phyloP scores from a whole-genome alignment of 352 stramenopile genomes.

The Globisporangium perplexum region DNA sequence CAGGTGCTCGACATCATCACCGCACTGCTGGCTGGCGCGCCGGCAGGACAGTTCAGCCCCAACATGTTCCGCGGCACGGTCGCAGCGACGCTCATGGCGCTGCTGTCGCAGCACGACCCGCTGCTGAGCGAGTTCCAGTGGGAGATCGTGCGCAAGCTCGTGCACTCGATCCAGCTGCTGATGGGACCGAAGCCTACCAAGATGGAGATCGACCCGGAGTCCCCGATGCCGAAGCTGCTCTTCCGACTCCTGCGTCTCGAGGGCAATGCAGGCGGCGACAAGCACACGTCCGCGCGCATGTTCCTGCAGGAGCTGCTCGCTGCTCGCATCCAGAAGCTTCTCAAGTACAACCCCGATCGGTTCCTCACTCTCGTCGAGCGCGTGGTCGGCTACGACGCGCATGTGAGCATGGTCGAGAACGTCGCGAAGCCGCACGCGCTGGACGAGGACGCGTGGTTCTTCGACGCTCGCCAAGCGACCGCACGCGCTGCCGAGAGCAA shows the following conservation, averaged over 20 bases:
- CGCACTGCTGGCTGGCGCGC: conserved; percentile 44
- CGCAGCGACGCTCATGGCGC: conserved; percentile 36
- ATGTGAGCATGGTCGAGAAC: conserved; percentile 22
- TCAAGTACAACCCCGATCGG: conserved; percentile 38
- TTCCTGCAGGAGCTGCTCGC: conserved; percentile 55
- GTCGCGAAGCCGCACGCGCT: conserved; percentile 33
- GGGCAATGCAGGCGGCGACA: not conserved
- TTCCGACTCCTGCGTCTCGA: conserved; percentile 42
- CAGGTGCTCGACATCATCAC: conserved; percentile 66
- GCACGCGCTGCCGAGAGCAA: conserved; percentile 15
- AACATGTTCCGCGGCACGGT: conserved; percentile 71
- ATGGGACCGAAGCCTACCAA: conserved; percentile 19
- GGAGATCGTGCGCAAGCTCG: conserved; percentile 36
- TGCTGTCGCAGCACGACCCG: conserved; percentile 23
- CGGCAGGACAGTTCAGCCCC: conserved; percentile 46
- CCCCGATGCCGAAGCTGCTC: conserved; percentile 46
- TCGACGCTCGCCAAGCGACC: conserved; percentile 16
- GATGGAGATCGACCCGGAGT: conserved; percentile 33
- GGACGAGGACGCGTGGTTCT: conserved; percentile 26
- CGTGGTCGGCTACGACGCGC: conserved; percentile 42
- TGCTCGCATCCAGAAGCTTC: conserved; percentile 40
- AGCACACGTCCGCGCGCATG: conserved; percentile 9
- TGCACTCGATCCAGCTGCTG: conserved; percentile 46
- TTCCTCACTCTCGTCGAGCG: conserved; percentile 39
- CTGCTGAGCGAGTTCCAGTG: conserved; percentile 47